phyloP scores from a whole-genome alignment of 352 stramenopile genomes.

The Pseudoperonospora humuli region DNA sequence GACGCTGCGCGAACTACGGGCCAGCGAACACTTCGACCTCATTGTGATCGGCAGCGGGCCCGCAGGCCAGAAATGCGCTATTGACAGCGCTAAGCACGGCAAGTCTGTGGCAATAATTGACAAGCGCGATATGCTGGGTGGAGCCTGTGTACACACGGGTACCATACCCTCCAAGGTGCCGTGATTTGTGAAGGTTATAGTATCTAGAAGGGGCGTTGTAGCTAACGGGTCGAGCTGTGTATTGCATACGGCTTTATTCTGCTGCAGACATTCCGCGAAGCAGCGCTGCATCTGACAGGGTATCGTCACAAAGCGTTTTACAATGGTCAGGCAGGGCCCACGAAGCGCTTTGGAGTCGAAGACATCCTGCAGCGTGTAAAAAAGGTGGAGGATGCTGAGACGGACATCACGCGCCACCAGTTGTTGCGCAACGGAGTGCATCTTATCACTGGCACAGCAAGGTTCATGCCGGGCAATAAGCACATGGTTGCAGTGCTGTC shows the following conservation, averaged over 20 bases:
- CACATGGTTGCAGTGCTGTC: slow-evolving; percentile 79
- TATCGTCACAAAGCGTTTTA: slow-evolving; percentile 87
- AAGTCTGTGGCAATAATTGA: slow-evolving; percentile 82
- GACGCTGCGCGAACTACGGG: slow-evolving; percentile 70
- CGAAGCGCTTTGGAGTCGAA: slow-evolving; percentile 67
- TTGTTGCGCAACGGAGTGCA: slow-evolving; percentile 74
- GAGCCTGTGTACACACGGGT: slow-evolving; percentile 86
- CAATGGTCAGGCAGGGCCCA: slow-evolving; percentile 53
- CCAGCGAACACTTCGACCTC: slow-evolving; percentile 83
- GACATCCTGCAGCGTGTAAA: slow-evolving; percentile 81
- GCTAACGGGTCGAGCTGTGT: not conserved
- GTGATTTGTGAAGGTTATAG: not conserved
- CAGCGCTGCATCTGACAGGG: slow-evolving; percentile 82
- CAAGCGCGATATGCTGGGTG: slow-evolving; percentile 84
- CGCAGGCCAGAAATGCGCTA: slow-evolving; percentile 85
- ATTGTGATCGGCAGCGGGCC: slow-evolving; percentile 87
- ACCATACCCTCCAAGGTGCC: slow-evolving; percentile 79
- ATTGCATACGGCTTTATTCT: not conserved
- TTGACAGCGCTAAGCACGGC: slow-evolving; percentile 83
- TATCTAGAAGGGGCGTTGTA: not conserved
- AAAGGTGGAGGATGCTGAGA: slow-evolving; percentile 78
- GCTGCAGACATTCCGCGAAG: slow-evolving; percentile 82
- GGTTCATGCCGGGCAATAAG: slow-evolving; percentile 60
- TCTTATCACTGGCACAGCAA: slow-evolving; percentile 72
- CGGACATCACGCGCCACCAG: slow-evolving; percentile 80